Base-by-base conservation (phyloP, 2,329 filamentous ascomycete genomes). In the Aspergillus spinulosporus region DNA sequence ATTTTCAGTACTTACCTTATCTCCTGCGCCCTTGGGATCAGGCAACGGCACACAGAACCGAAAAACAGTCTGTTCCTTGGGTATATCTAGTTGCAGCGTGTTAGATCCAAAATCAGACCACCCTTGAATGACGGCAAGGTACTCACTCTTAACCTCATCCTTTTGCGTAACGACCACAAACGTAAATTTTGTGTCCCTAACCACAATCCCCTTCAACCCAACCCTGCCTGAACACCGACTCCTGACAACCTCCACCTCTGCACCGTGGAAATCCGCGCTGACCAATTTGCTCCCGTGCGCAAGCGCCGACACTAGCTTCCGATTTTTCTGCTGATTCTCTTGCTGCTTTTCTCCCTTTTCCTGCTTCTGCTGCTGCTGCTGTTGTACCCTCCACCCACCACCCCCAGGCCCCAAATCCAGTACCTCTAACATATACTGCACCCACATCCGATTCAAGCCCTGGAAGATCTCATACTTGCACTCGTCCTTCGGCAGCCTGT, bases 31-130 rank as follows among this genome's bases (percentile, higher is more conserved):
- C 4, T 45, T 36, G 5, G 58, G 36, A 1, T 56, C 63, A 3
- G 68, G 70, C 12, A 81, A 70, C 1, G 87, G 84, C 7, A 97
- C 79, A 61, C 84, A 81, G 62, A 97, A 85, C 15, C 86, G 83
- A 66, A 99, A 97, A 14, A 93, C 80, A 0, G 92, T 93, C 39
- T 92, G 88, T 70, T 96, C 92, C 71, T 99, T 99, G 3, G 94
- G 93, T 55, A 97, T 80, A 40, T 85, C 80, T 84, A 49, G 28
- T 52, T 26, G 14, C 8, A 3, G 40, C 49, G 14, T 58, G 49
- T 31, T 42, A 45, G 44, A 5, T 26, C 54, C 36, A 21, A 14
- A 21, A 36, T 46, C n/a, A 14, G 42, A 5, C 9, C 12, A 12
- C 26, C n/a, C 29, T 26, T 1, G 4, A 31, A 36, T 21, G 43